These are phyloP conservation scores for Tillandsia leiboldiana DNA, from an alignment of 176 grass and related monocot genomes.

Conservation along the genomic window DNA sequence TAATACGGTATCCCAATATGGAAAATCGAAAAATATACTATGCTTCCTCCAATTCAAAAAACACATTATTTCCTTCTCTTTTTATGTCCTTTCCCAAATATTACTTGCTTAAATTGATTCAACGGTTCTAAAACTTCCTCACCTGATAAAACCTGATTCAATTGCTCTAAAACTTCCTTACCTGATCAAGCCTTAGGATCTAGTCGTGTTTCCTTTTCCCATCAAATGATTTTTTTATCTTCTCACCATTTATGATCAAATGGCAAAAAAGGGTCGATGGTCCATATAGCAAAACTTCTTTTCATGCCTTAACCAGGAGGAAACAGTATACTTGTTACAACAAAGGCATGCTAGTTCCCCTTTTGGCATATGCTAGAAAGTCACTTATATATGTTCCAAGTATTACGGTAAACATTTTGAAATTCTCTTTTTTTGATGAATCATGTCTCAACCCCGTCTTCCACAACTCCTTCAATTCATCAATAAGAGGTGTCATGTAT, in stretches of 20 bases:
- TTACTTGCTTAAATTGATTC: too few species aligned
- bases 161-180: too few species aligned
- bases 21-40: background rate
- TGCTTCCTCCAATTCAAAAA: too few species aligned
- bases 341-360: background rate
- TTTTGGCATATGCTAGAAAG: background rate
- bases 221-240: too few species aligned
- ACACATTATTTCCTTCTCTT: too few species aligned
- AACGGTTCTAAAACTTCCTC: too few species aligned
- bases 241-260: background rate
- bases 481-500: background rate
- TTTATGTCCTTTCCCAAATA: too few species aligned
- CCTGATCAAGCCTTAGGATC: too few species aligned
- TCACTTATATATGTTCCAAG: background rate
- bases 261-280: background rate
- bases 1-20: background rate
- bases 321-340: background rate
- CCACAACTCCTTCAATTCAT: background rate
- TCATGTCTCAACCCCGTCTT: background rate
- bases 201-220: too few species aligned
- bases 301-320: background rate
- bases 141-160: too few species aligned
- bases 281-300: background rate
- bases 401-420: background rate
- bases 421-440: background rate